Evolutionary conservation across 805 yeast genomes (phyloP).

Genomic region (Zygotorulaspora florentina): DNA sequence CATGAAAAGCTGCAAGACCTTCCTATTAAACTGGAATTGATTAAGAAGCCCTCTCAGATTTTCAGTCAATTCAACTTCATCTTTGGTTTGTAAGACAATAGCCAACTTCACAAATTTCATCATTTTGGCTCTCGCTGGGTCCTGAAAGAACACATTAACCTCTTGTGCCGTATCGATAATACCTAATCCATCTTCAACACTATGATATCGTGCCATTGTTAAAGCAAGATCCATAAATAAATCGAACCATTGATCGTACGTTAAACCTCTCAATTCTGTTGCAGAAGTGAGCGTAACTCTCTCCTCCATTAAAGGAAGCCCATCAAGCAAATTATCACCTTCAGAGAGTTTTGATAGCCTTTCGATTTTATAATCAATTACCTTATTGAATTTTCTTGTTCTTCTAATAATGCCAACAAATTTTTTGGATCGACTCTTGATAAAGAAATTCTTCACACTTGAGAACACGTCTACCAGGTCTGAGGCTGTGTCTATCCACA

Average conservation of each 20-base stretch:
- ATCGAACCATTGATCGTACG: slow-evolving; percentile 79
- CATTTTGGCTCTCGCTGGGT: slow-evolving; percentile 53
- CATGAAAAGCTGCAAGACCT: slow-evolving; percentile 60
- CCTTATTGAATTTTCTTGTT: slow-evolving; percentile 56
- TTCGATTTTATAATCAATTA: slow-evolving; percentile 68
- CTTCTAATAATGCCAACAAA: slow-evolving; percentile 66
- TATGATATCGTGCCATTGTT: slow-evolving; percentile 56
- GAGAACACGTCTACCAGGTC: slow-evolving; percentile 81
- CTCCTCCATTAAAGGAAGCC: slow-evolving; percentile 37
- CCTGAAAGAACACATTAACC: slow-evolving; percentile 72
- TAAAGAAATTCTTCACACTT: slow-evolving; percentile 71
- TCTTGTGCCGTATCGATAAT: slow-evolving; percentile 70
- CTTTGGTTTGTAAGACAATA: slow-evolving; percentile 46
- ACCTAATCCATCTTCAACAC: slow-evolving; percentile 58
- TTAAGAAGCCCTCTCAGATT: slow-evolving; percentile 61
- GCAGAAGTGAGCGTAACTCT: slow-evolving; percentile 46
- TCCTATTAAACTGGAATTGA: slow-evolving; percentile 71
- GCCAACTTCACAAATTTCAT: slow-evolving; percentile 67
- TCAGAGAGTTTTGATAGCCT: slow-evolving; percentile 63
- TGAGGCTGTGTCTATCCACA: slow-evolving; percentile 82
- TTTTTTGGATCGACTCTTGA: slow-evolving; percentile 64
- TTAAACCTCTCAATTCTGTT: slow-evolving; percentile 66
- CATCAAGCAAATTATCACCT: slow-evolving; percentile 41
- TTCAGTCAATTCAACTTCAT: slow-evolving; percentile 50
- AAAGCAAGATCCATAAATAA: slow-evolving; percentile 77